Evolutionary conservation across 257 asterid species (phyloP), one percentile per base, ranked within the genome.

Genomic region (Plantago major): DNA sequence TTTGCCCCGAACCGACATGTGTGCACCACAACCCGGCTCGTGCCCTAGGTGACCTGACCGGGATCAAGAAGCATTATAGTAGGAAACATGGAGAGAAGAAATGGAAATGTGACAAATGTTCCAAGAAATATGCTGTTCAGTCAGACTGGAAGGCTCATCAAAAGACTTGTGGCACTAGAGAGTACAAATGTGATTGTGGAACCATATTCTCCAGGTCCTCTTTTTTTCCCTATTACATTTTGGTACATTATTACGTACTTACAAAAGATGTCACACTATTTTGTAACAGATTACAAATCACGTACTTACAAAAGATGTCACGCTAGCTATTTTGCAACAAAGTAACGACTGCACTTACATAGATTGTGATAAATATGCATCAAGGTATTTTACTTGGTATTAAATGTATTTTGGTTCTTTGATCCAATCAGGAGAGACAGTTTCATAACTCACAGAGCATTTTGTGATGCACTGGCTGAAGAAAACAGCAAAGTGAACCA

Each of bases 71-170:
- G 65, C 97, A 89, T 44, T 89, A 70, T 12, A 84, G 97, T 58
- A 62, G 97, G 16, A 89, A 89, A 57, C 97, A 89, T 42, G 95
- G 97, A 0, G 97, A 89, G 79, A 89, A 89, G 77, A 89, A 89
- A 62, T 89, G 95, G 94, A 89, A 89, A 74, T 89, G 97, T 58
- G 95, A 86, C 33, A 86, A 86, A 51, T 89, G 97, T 55, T 80
- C 94, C 0, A 89, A 86, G 67, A 84, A 81, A 58, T 89, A 89
- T 42, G 97, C 97, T 0, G 97, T 89, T 42, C 95, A 86, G 48
- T 89, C 97, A 2, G 97, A 89, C 30, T 86, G 95, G 95, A 89
- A 86, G 67, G 97, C 95, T 40, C 97, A 89, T 43, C 95, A 84
- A 11, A 89, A 89, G 82, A 89, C 95, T 55, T 89, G 97, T 58